Evolutionary conservation across 768 basidiomycete species (phyloP).

Genomic region (Tephrocybe sp.): DNA sequence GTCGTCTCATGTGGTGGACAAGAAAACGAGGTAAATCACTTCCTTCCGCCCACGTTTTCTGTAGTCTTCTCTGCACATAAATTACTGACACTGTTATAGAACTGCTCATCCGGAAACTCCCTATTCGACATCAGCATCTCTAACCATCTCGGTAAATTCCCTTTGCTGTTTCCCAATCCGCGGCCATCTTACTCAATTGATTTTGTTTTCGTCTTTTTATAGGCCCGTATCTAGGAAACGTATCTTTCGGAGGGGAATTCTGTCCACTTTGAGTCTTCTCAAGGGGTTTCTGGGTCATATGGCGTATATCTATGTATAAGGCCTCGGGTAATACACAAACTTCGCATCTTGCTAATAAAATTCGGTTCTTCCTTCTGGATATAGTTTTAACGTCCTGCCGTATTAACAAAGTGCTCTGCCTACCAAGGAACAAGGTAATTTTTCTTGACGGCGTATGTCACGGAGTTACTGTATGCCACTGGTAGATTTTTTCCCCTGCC

Average conservation of each 20-base stretch:
- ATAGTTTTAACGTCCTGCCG: no score
- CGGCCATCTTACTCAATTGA: no score
- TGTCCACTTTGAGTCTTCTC: constrained; percentile 2
- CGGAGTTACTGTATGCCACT: no score
- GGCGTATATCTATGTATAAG: background rate
- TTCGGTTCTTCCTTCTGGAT: background rate
- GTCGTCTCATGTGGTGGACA: constrained; percentile 35
- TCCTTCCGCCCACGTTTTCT: background rate
- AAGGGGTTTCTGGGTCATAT: background rate
- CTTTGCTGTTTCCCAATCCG: background rate
- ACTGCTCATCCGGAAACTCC: constrained; percentile 24
- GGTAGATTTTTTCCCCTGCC: no score
- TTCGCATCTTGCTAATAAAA: background rate
- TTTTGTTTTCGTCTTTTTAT: background rate
- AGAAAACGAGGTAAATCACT: constrained; percentile 29
- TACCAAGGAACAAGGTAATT: no score
- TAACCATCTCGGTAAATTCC: constrained; percentile 17
- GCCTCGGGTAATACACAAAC: background rate
- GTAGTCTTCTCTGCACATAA: background rate
- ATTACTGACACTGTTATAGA: constrained; percentile 14
- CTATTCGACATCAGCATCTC: constrained; percentile 15
- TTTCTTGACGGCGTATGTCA: no score
- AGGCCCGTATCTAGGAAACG: constrained; percentile 29
- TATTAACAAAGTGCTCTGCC: no score
- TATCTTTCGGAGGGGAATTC: constrained; percentile 24